A percentile compares a stretch with the other conserved stretches of the same genome.
Conservation (phyloP, 352 stramenopile species). For the Globisporangium nunn region DNA sequence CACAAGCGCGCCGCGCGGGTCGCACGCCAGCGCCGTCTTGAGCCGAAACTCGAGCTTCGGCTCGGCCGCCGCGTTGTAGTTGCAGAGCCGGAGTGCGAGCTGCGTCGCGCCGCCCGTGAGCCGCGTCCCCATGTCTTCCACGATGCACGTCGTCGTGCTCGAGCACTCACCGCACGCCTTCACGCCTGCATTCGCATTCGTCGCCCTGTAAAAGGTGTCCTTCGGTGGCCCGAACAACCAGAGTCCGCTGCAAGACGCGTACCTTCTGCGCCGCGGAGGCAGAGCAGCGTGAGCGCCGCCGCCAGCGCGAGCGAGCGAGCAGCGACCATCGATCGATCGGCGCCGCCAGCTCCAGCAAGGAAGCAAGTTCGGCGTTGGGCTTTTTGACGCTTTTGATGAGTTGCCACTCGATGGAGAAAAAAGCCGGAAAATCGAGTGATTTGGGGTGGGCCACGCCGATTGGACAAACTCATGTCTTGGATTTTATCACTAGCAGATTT, state of each 20-base stretch:
- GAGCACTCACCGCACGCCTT: conserved; percentile 45
- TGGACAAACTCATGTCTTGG: not conserved
- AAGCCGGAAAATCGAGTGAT: too few species aligned
- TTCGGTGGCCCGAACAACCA: not conserved
- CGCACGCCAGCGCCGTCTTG: conserved; percentile 38
- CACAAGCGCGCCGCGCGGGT: conserved; percentile 27
- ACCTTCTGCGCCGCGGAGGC: not conserved
- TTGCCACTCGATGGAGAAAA: too few species aligned
- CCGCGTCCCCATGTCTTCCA: conserved; percentile 29
- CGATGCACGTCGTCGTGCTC: conserved; percentile 37
- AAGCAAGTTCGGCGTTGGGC: not conserved
- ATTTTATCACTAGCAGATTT: not conserved
- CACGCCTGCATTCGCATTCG: conserved; percentile 17
- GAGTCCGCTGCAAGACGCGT: not conserved
- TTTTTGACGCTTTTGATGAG: too few species aligned
- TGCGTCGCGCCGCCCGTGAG: conserved; percentile 32
- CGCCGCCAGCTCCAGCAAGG: not conserved
- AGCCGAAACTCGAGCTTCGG: conserved; percentile 40
- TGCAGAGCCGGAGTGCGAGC: conserved; percentile 56
- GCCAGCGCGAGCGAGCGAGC: conserved; percentile 12
- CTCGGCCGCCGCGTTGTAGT: conserved; percentile 36
- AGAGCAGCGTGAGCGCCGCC: not conserved
- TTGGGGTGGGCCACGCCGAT: too few species aligned
- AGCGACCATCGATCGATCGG: conserved; percentile 1
- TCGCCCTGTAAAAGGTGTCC: too few species aligned